Evolutionary conservation across 768 basidiomycete genomes (phyloP), one percentile per base, ranked within the genome.

Genomic region (Boletus patriciae): DNA sequence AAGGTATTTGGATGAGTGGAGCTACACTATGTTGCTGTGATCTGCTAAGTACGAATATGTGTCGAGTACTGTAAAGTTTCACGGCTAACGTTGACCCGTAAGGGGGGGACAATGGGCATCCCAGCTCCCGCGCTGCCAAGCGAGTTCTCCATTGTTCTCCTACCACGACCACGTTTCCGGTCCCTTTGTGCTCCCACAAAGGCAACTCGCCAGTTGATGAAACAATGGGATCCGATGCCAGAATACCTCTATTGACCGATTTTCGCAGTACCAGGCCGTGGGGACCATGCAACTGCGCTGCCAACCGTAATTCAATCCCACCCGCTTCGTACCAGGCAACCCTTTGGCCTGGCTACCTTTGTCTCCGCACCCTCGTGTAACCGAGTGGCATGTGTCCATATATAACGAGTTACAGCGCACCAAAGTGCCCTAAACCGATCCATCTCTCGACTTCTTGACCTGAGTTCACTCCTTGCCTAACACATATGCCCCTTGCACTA

Each of bases 1-100:
- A 94, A 91, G 73, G 90, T 99, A 31, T 99, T 99, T 73, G 85
- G 89, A 53, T 99, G 78, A 83, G 64, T 29, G 47, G 19, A 46
- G 7, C 37, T 58, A 55, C 33, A 34, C 23, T 38, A 16, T 47
- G 19, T 40, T 44, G 43, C 34, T 31, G 12, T 47, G 25, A 18
- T 34, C 23, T 52, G 27, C 37, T 33, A 13, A 37, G 13, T 37
- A 46, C 36, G 41, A 47, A 53, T 44, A 29, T 50, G 43, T 41
- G 19, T 40, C 48, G 36, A 46, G 29, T 23, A 40, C 47, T 33
- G 25, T 60, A 25, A 21, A 18, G 34, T 49, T 46, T 55, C 34
- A 48, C 41, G 7, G 37, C 41, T 25, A 46, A 19, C 7, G 19
- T 19, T 16, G 23, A 37, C 46, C 48, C 34, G 37, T 50, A 48